Conservation (phyloP, 2,329 filamentous ascomycete genomes). For the Mycogone perniciosa region DNA sequence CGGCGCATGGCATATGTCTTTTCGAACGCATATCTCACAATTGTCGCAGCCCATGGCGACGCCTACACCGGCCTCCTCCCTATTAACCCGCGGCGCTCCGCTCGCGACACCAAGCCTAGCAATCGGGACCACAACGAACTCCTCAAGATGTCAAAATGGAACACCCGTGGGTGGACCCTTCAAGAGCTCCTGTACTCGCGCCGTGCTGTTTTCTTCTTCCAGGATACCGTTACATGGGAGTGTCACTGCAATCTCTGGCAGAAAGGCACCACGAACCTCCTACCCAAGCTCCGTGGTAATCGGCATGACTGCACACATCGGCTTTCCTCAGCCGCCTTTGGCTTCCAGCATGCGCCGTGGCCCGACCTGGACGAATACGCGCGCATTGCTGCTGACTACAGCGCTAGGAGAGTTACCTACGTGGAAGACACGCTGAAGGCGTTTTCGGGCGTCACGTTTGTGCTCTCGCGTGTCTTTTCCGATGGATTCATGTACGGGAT, state of each 20-base stretch:
- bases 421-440: constrained; percentile 38
- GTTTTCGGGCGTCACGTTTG: constrained; percentile 36
- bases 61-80: constrained; percentile 32
- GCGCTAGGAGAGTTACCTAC: constrained; percentile 31
- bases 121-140: constrained; percentile 32
- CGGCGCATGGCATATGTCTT: constrained; percentile 41
- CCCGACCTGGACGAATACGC: constrained; percentile 41
- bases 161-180: constrained; percentile 37
- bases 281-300: constrained; percentile 27
- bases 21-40: constrained; percentile 38
- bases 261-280: constrained; percentile 25
- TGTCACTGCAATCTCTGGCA: constrained; percentile 41
- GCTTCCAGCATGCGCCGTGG: constrained; percentile 36
- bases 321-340: constrained; percentile 29
- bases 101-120: constrained; percentile 21
- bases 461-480: constrained; percentile 35
- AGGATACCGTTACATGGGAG: constrained; percentile 38
- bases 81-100: constrained; percentile 27
- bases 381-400: constrained; percentile 39
- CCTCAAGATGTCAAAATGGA: constrained; percentile 34
- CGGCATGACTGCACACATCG: constrained; percentile 27
- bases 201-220: constrained; percentile 38
- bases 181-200: constrained; percentile 38
- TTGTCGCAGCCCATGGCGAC: constrained; percentile 37
- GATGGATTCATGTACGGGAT: constrained; percentile 40